phyloP scores from a whole-genome alignment of 116 monocot species.

The Zostera marina region DNA sequence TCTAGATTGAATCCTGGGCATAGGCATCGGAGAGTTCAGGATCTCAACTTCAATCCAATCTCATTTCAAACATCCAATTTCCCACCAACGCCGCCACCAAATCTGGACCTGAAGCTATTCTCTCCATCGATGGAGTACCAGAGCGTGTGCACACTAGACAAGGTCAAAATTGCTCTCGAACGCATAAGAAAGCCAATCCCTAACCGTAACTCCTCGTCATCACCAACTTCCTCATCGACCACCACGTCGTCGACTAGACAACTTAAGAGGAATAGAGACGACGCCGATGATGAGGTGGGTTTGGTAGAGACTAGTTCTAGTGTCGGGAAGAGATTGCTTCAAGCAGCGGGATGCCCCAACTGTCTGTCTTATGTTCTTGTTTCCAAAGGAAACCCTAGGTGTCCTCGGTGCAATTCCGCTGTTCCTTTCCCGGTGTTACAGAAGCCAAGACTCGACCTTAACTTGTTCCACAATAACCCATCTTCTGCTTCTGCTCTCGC shows the following conservation, averaged over 20 bases:
- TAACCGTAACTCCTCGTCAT: background rate
- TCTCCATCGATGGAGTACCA: conserved; percentile 17
- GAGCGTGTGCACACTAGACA: conserved; percentile 74
- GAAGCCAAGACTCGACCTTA: conserved; percentile 38
- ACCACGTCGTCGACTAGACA: conserved; percentile 2
- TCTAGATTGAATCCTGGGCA: too few species aligned
- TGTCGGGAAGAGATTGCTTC: conserved; percentile 1
- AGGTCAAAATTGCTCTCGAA: conserved; percentile 49
- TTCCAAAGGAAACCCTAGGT: conserved; percentile 29
- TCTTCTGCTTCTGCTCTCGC: conserved; percentile 1
- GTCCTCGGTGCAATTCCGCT: conserved; percentile 38
- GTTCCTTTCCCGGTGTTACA: conserved; percentile 25
- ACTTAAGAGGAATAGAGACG: background rate
- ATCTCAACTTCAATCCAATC: conserved; percentile 24
- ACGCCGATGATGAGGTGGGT: conserved; percentile 8
- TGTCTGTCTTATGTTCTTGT: conserved; percentile 65
- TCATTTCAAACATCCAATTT: conserved; percentile 9
- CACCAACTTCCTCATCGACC: background rate
- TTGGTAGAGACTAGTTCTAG: background rate
- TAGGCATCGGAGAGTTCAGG: conserved; percentile 8
- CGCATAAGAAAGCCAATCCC: conserved; percentile 11
- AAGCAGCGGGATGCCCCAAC: conserved; percentile 40
- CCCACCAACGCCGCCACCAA: background rate
- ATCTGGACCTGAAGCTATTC: conserved; percentile 30
- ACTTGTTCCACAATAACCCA: conserved; percentile 6